Evolutionary conservation across 2,329 filamentous ascomycete genomes (phyloP).

Genomic region (Colletotrichum filicis): DNA sequence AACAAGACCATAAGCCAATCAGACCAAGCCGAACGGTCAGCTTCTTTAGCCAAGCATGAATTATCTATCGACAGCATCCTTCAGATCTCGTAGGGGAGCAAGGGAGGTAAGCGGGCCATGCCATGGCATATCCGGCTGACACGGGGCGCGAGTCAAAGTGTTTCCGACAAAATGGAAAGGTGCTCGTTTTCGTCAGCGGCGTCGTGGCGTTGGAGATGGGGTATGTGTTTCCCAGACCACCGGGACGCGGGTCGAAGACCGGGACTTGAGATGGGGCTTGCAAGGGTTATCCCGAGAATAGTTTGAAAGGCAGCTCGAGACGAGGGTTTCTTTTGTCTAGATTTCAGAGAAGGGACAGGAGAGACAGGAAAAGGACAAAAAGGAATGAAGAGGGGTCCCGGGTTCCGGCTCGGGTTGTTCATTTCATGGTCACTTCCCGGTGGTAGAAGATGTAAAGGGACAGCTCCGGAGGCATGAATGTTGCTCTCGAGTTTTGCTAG

Average conservation of each 20-base stretch:
- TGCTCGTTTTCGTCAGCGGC: background rate
- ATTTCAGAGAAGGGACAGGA: background rate
- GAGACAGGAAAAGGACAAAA: background rate
- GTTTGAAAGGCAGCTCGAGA: background rate
- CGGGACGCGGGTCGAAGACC: background rate
- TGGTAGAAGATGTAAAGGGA: background rate
- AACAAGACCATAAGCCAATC: no score
- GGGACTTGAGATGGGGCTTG: background rate
- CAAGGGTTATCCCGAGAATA: background rate
- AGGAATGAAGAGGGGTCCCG: background rate
- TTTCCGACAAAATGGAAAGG: background rate
- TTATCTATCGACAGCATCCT: no score
- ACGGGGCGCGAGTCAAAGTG: constrained; percentile 19
- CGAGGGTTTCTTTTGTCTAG: background rate
- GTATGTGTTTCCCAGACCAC: background rate
- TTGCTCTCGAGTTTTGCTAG: background rate
- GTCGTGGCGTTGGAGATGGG: background rate
- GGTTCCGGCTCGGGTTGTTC: background rate
- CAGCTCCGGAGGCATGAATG: background rate
- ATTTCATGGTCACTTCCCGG: background rate
- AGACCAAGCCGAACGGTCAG: no score
- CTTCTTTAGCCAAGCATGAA: no score
- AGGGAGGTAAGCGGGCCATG: no score
- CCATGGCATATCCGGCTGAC: constrained; percentile 7
- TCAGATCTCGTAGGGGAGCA: no score